A percentile compares a stretch with the other conserved stretches of the same genome.
phyloP scores from a whole-genome alignment of 768 basidiomycete species.

The Mycena polygramma region DNA sequence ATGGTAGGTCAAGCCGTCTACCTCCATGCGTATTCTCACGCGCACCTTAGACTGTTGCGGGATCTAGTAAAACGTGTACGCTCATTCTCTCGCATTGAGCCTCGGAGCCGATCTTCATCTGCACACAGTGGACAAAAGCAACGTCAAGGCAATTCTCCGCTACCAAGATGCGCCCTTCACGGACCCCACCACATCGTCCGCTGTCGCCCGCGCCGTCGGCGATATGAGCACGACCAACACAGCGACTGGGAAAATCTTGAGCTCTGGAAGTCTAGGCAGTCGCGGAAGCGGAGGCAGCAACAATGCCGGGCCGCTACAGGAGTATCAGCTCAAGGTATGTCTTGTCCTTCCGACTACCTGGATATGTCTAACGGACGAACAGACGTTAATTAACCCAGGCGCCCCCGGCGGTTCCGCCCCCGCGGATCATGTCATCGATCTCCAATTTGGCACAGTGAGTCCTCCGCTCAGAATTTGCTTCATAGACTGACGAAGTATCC shows the following conservation, averaged over 20 bases:
- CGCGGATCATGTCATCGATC: conserved; percentile 33
- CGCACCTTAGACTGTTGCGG: too few relatives aligned
- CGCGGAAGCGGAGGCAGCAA: too few relatives aligned
- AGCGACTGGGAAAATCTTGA: too few relatives aligned
- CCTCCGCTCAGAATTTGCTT: background rate
- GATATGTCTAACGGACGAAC: too few relatives aligned
- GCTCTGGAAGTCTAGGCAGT: background rate
- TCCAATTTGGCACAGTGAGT: conserved; percentile 9
- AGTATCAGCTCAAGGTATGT: conserved; percentile 6
- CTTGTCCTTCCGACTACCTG: too few relatives aligned
- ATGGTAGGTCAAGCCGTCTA: conserved; percentile 29
- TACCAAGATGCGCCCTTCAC: conserved; percentile 53
- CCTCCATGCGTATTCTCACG: too few relatives aligned
- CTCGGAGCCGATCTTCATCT: too few relatives aligned
- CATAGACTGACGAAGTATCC: background rate
- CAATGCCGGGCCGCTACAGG: background rate
- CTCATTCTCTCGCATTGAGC: too few relatives aligned
- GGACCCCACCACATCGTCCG: conserved; percentile 41
- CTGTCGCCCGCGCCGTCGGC: background rate
- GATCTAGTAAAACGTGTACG: too few relatives aligned
- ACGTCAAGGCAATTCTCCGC: too few relatives aligned
- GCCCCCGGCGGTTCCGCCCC: conserved; percentile 33
- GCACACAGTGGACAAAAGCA: conserved; percentile 43
- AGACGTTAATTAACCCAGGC: conserved; percentile 25
- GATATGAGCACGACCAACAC: too few relatives aligned